Conservation (phyloP, 1,284 basidiomycete genomes). For the Polyporus tsugae region DNA sequence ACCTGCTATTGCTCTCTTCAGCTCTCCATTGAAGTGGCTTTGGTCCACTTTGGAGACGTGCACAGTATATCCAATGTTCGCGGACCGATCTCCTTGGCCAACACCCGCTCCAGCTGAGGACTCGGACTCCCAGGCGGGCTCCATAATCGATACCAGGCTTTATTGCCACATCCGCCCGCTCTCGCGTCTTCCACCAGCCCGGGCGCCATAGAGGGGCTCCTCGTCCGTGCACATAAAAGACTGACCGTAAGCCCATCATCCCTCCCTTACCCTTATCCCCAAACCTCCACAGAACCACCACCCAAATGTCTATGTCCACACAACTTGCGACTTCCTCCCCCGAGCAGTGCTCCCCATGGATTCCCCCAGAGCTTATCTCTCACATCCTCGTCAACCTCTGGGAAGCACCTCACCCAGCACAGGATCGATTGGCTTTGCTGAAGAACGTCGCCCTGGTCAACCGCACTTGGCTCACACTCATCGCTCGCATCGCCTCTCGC, state of each 20-base stretch:
- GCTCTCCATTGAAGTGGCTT: too few relatives aligned
- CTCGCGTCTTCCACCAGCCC: background rate
- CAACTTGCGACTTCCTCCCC: background rate
- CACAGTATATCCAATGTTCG: too few relatives aligned
- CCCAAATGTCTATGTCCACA: background rate
- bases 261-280: background rate
- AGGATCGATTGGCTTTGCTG: slow-evolving; percentile 45
- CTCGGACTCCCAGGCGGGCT: background rate
- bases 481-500: slow-evolving; percentile 41
- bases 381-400: slow-evolving; percentile 46
- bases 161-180: background rate
- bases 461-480: slow-evolving; percentile 40
- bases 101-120: background rate
- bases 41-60: too few relatives aligned
- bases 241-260: background rate
- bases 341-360: slow-evolving; percentile 21
- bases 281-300: background rate
- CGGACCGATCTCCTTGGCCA: background rate
- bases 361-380: slow-evolving; percentile 49
- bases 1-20: too few relatives aligned
- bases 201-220: background rate
- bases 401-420: slow-evolving; percentile 38
- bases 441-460: slow-evolving; percentile 43
- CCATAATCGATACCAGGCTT: background rate
- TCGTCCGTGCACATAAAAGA: background rate